Evolutionary conservation across 495 filamentous ascomycete genomes (phyloP).

Genomic region (Xylona heveae): DNA sequence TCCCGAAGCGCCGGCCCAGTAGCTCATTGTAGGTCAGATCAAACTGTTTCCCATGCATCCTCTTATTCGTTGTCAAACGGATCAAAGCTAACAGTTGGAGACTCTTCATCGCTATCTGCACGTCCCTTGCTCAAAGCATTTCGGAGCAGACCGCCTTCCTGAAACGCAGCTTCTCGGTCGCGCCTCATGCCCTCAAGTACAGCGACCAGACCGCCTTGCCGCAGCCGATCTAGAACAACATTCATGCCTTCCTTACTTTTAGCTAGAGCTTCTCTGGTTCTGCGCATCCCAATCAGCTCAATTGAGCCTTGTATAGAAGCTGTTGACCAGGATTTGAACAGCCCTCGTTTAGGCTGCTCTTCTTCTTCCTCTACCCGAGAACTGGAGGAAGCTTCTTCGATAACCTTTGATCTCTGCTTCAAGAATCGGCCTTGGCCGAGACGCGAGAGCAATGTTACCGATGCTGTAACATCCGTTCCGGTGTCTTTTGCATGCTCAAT

Average conservation of each 20-base stretch:
- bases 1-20: no score
- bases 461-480: conserved; percentile 66
- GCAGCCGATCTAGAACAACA: conserved; percentile 70
- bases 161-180: conserved; percentile 32
- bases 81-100: no score
- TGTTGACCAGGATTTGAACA: conserved; percentile 56
- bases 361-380: conserved; percentile 27
- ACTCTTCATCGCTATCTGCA: no score
- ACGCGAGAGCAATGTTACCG: conserved; percentile 65
- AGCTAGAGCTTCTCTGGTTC: conserved; percentile 61
- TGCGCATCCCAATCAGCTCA: conserved; percentile 66
- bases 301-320: conserved; percentile 70
- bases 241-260: conserved; percentile 93
- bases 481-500: conserved; percentile 24
- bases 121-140: no score
- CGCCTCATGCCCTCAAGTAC: conserved; percentile 68
- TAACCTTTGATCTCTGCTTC: conserved; percentile 22
- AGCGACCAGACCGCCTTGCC: conserved; percentile 62
- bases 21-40: no score
- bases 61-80: no score
- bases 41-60: no score
- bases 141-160: no score
- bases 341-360: conserved; percentile 29
- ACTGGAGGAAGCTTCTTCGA: conserved; percentile 11
- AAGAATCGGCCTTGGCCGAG: conserved; percentile 50